These are phyloP conservation scores for Prunus kanzakura DNA, from an alignment of 306 rosid genomes.

Conservation along the genomic window DNA sequence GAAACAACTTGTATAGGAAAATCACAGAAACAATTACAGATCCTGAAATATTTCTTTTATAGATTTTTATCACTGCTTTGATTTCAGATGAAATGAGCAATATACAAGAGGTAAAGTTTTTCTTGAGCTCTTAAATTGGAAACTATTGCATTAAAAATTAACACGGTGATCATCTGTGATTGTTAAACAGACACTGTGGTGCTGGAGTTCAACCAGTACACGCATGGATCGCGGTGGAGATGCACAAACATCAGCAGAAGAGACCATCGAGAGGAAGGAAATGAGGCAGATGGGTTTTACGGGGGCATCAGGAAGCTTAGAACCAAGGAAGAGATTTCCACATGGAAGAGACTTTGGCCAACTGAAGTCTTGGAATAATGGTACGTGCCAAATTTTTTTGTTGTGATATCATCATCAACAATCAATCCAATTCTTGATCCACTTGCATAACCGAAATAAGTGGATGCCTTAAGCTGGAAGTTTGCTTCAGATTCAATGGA, in stretches of 20 bases:
- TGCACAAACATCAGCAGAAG: constrained; percentile 50
- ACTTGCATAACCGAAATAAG: neutral
- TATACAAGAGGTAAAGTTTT: too few species aligned
- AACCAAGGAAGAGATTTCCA: constrained; percentile 44
- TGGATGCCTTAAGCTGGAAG: neutral
- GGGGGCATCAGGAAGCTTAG: constrained; percentile 85
- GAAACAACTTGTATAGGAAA: too few species aligned
- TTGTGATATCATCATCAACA: neutral
- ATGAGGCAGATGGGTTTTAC: constrained; percentile 81
- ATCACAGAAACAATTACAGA: too few species aligned
- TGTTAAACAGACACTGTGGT: constrained; percentile 63
- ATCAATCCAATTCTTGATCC: neutral
- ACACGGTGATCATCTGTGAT: neutral
- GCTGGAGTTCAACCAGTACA: constrained; percentile 90
- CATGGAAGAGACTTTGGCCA: constrained; percentile 85
- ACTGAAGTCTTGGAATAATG: constrained; percentile 59
- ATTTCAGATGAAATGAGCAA: too few species aligned
- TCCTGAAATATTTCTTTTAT: too few species aligned
- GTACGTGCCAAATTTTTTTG: neutral
- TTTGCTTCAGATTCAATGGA: constrained; percentile 26
- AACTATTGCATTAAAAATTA: neutral
- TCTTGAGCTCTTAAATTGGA: too few species aligned
- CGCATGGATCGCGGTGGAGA: constrained; percentile 80
- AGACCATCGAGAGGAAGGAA: constrained; percentile 81
- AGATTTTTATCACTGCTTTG: too few species aligned